phyloP scores from a whole-genome alignment of 257 asterid genomes.

The Primulina tabacum region DNA sequence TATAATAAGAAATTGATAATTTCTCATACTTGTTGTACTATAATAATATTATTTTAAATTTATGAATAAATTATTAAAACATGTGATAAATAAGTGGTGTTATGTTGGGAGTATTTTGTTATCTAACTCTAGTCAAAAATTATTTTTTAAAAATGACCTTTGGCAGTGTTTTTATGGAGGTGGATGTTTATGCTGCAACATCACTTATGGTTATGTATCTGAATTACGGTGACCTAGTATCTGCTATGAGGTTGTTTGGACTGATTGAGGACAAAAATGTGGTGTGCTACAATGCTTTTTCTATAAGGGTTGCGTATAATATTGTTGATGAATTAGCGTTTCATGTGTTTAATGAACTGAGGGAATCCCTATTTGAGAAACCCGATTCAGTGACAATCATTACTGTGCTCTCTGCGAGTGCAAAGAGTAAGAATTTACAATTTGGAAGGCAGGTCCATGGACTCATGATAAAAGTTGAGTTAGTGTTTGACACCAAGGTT shows the following conservation, averaged over 20 bases:
- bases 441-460: slow-evolving; percentile 83
- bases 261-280: slow-evolving; percentile 44
- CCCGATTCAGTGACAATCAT: slow-evolving; percentile 56
- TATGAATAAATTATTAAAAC: too few species aligned
- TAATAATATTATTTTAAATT: too few species aligned
- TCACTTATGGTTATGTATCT: slow-evolving; percentile 74
- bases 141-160: slow-evolving; percentile 67
- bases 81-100: too few species aligned
- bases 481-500: slow-evolving; percentile 43
- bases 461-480: slow-evolving; percentile 36
- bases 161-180: slow-evolving; percentile 68
- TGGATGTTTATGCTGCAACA: slow-evolving; percentile 52
- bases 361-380: slow-evolving; percentile 33
- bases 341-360: slow-evolving; percentile 61
- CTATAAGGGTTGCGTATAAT: slow-evolving; percentile 67
- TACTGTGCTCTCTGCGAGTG: slow-evolving; percentile 68
- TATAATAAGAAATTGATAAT: too few species aligned
- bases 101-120: slow-evolving; percentile 50
- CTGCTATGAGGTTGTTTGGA: slow-evolving; percentile 54
- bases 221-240: slow-evolving; percentile 43
- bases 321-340: slow-evolving; percentile 45
- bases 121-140: slow-evolving; percentile 36
- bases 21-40: too few species aligned
- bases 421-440: slow-evolving; percentile 41
- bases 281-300: slow-evolving; percentile 71